Evolutionary conservation across 768 basidiomycete species (phyloP), one percentile per base, ranked within the genome.

Genomic region (Fibroporia radiculosa): DNA sequence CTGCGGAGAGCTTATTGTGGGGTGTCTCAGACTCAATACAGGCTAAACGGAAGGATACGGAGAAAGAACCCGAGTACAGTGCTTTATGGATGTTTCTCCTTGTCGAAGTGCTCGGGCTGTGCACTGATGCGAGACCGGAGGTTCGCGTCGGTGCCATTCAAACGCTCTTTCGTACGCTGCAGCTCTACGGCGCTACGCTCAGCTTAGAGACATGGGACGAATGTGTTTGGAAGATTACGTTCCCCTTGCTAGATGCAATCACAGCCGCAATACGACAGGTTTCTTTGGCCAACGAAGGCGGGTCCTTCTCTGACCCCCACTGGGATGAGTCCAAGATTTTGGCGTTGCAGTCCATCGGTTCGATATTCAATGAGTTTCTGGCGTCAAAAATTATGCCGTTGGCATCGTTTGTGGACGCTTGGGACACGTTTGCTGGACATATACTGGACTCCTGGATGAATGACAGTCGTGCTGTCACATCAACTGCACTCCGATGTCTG

Each of bases 11-110:
- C 42, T 66, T 97, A 2, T 69, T 99, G 4, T 98, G 95, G 95
- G 85, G 88, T 48, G 88, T 99, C 0, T 96, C 93, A 0, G 95
- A 99, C 59, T 86, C 90, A 1, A 89, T 98, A 27, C 92, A 95
- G 56, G 77, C 83, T 6, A 86, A 89, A 58, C 75, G 88, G 18
- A 82, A 82, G 52, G 73, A 73, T 34, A 63, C 56, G 29, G 76
- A 78, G 45, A 76, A 80, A 51, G 82, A 73, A 40, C 65, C 80
- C 0, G 78, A 82, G 52, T 91, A 90, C 56, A 89, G 82, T 56
- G 77, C 79, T 2, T 65, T 97, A n/a, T 99, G 95, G 95, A 89
- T 96, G 79, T 85, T 82, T 63, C 75, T 97, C 4, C 68, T 98
- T 2, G 67, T 81, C 5, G 88, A 93, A 61, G 77, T 97, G 2